Evolutionary conservation across 148 eudicot species (phyloP).

Genomic region (Chenopodium album): DNA sequence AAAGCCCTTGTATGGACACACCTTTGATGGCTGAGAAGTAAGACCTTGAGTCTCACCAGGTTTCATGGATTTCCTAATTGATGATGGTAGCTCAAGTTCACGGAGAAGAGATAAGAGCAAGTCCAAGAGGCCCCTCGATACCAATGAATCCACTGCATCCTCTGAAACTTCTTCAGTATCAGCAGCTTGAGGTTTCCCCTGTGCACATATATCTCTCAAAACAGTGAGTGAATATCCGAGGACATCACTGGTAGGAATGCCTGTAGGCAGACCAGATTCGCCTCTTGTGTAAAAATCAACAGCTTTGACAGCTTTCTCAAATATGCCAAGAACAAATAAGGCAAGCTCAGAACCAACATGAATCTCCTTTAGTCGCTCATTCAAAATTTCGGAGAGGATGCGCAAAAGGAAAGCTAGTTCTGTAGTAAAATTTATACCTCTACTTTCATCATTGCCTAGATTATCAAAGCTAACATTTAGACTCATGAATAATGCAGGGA

Average conservation of each 20-base stretch:
- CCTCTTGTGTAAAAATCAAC: slow-evolving; percentile 40
- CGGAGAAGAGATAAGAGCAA: slow-evolving; percentile 58
- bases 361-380: slow-evolving; percentile 51
- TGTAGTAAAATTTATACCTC: slow-evolving; percentile 31
- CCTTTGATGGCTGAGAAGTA: slow-evolving; percentile 32
- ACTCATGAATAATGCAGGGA: slow-evolving; percentile 41
- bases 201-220: slow-evolving; percentile 77
- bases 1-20: slow-evolving; percentile 81
- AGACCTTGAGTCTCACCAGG: slow-evolving; percentile 29
- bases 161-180: slow-evolving; percentile 17
- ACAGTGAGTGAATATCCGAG: slow-evolving; percentile 71
- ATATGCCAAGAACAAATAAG: slow-evolving; percentile 41
- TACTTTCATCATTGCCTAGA: slow-evolving; percentile 18
- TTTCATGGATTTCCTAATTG: slow-evolving; percentile 55
- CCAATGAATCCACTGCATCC: slow-evolving; percentile 40
- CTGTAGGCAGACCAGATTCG: slow-evolving; percentile 55
- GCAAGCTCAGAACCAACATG: slow-evolving; percentile 43
- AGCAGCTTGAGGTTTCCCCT: slow-evolving; percentile 22
- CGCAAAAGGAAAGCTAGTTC: slow-evolving; percentile 64
- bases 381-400: slow-evolving; percentile 55
- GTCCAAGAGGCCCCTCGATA: slow-evolving; percentile 60
- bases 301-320: slow-evolving; percentile 38
- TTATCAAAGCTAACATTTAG: slow-evolving; percentile 17
- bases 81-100: slow-evolving; percentile 76
- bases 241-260: slow-evolving; percentile 48